A percentile compares a stretch with the other conserved stretches of the same genome.
These are phyloP conservation scores for Auricularia sp. DNA, from an alignment of 768 basidiomycete genomes.

Conservation along the genomic window DNA sequence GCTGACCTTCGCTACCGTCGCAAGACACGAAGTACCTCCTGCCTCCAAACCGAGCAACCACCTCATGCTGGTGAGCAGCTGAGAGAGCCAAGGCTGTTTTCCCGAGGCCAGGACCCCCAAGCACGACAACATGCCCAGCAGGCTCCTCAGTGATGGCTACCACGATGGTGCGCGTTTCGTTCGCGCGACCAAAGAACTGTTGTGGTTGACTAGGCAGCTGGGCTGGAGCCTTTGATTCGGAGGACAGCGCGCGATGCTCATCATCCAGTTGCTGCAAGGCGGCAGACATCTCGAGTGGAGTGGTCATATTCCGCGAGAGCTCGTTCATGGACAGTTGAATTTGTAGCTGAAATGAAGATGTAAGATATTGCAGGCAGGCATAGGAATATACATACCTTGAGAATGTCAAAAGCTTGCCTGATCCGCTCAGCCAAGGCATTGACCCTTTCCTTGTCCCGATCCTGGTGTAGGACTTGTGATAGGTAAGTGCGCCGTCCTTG, in stretches of 20 bases:
- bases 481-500: background rate
- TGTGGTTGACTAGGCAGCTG: background rate
- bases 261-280: no score
- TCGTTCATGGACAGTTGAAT: background rate
- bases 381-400: background rate
- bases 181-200: background rate
- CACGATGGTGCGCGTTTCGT: background rate
- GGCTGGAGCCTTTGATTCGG: no score
- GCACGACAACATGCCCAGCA: constrained; percentile 8
- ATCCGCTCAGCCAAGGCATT: background rate
- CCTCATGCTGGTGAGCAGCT: constrained; percentile 16
- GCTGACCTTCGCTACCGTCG: constrained; percentile 5
- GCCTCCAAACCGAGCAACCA: constrained; percentile 16
- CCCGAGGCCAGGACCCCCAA: constrained; percentile 27
- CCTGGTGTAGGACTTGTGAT: background rate
- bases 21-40: constrained; percentile 26
- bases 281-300: background rate
- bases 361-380: background rate
- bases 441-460: background rate
- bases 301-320: no score
- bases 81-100: constrained; percentile 29
- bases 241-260: no score
- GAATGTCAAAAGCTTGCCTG: background rate
- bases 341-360: background rate
- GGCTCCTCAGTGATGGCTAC: background rate